Conservation (phyloP, 1,284 basidiomycete genomes). For the Sparassis latifolia region DNA sequence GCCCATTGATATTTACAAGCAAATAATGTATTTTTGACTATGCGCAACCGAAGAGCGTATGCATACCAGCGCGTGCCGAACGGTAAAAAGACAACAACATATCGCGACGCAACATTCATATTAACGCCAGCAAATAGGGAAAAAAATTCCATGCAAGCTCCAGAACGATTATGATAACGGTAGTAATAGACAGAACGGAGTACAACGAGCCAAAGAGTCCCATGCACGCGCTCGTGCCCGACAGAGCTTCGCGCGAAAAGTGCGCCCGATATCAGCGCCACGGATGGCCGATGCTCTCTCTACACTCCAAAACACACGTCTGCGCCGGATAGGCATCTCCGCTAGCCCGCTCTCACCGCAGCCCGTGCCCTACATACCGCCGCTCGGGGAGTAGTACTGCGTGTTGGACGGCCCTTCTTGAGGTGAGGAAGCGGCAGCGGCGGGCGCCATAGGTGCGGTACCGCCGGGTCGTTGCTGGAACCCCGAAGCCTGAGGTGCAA, state of each 20-base stretch:
- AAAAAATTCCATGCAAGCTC: neutral
- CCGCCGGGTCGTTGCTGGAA: constrained; percentile 7
- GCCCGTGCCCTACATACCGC: neutral
- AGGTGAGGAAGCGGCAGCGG: constrained; percentile 4
- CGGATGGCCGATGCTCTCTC: neutral
- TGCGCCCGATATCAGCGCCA: no score
- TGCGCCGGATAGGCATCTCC: no score
- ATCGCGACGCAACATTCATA: no score
- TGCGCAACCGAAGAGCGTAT: no score
- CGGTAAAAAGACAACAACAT: no score
- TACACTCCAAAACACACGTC: neutral
- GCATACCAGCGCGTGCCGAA: no score
- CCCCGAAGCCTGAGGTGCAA: constrained; percentile 17
- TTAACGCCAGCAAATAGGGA: no score
- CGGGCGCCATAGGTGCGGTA: constrained; percentile 9
- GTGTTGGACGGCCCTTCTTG: constrained; percentile 9
- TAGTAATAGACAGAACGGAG: neutral
- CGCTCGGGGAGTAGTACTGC: constrained; percentile 2
- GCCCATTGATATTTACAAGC: no score
- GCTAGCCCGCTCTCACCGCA: neutral
- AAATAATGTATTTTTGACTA: no score
- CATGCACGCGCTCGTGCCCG: neutral
- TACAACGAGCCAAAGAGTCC: neutral
- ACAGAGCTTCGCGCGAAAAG: neutral
- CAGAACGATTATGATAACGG: constrained; percentile 3